Evolutionary conservation across 108 stramenopile genomes (phyloP).

Genomic region (Stephanodiscus minutulus): DNA sequence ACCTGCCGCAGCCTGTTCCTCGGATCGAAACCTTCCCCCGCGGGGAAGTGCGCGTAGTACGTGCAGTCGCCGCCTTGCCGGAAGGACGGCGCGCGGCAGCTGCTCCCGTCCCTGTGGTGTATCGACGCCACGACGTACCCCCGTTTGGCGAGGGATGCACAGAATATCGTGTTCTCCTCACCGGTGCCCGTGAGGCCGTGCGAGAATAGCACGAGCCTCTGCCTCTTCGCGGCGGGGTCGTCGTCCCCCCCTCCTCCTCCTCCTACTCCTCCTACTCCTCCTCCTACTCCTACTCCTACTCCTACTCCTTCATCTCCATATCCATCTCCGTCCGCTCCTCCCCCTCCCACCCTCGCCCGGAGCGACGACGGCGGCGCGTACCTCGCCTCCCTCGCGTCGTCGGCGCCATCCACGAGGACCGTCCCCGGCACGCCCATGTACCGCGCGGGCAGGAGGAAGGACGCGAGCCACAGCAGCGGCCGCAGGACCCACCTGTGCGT

Average conservation of each 20-base stretch:
- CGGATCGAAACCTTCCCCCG: conserved; percentile 46
- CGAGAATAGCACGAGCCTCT: conserved; percentile 58
- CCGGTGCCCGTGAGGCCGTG: conserved; percentile 69
- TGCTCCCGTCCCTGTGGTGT: conserved; percentile 66
- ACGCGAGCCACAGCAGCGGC: conserved; percentile 33
- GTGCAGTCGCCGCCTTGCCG: conserved; percentile 38
- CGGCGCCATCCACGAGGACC: no score
- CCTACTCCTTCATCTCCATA: no score
- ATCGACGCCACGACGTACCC: conserved; percentile 57
- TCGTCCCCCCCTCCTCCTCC: no score
- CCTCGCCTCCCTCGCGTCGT: conserved; percentile 15
- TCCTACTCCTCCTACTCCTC: no score
- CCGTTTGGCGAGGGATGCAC: conserved; percentile 50
- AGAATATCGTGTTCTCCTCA: conserved; percentile 57
- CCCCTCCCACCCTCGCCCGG: background rate
- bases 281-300: no score
- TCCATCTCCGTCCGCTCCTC: background rate
- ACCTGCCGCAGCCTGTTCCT: conserved; percentile 54
- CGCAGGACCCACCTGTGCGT: conserved; percentile 20
- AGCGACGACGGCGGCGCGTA: conserved; percentile 18
- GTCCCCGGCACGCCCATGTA: conserved; percentile 40
- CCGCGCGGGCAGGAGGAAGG: conserved; percentile 27
- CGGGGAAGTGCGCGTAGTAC: conserved; percentile 52
- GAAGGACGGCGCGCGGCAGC: conserved; percentile 37
- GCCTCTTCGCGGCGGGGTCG: background rate